Evolutionary conservation across 345 rosid genomes (phyloP), one percentile per base, ranked within the genome.

Genomic region (Camelina hispida): DNA sequence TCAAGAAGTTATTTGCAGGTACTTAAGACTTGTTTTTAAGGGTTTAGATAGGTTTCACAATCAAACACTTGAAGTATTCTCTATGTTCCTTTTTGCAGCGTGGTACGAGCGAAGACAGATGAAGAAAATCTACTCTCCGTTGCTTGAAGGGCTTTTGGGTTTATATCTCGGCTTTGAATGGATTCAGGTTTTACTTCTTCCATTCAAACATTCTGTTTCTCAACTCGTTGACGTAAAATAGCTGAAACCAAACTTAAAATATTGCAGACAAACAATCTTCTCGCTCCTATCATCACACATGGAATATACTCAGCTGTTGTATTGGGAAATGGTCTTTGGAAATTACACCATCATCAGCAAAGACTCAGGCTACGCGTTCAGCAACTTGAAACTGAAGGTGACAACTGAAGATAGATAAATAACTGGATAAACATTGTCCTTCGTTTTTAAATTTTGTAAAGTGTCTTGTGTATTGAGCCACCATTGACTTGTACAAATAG

Each of bases 31-130:
- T 5, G 7, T 28, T 28, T 28, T 23, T 48, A 16, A 54, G 22
- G 34, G 14, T 69, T 12, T 53, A 34, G 48, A 52, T 75, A 68
- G 62, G 64, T 53, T 61, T 53, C 43, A 44, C n/a, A 16, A 38
- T 30, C 55, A 18, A 18, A 44, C 11, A 63, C 72, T 63, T 23
- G 6, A 35, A 23, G 6, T 32, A 18, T 43, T 51, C 17, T 50
- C 25, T 10, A 3, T n/a, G 13, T 62, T 76, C 1, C 6, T 46
- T 69, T 55, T 14, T 43, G 82, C 89, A 91, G 98, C 96, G 11
- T 91, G 98, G 97, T 94, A 94, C 10, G 91, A 94, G 76, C 87
- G 93, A 82, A 87, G 96, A 84, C 96, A 94, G 66, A 91, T 94
- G 98, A 94, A 86, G 74, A 91, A 91, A 82, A 91, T 94, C 48